These are phyloP conservation scores for Talaromyces liani DNA, from an alignment of 495 filamentous ascomycete genomes.

Conservation along the genomic window DNA sequence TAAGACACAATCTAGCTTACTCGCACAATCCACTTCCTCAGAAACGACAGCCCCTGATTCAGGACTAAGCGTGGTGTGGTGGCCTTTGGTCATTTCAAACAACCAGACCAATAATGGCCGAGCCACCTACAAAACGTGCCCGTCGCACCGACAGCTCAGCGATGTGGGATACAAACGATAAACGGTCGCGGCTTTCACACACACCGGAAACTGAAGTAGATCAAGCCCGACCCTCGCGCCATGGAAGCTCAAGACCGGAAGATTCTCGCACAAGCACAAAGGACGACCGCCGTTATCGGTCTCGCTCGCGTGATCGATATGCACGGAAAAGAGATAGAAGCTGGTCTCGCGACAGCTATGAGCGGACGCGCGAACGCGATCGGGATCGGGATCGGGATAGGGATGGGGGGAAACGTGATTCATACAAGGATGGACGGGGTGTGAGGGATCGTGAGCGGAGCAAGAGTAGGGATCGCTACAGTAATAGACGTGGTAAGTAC, in stretches of 20 bases:
- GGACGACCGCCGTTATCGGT: slow-evolving; percentile 34
- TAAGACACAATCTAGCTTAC: neutral
- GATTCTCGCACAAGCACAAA: slow-evolving; percentile 23
- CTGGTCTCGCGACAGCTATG: slow-evolving; percentile 31
- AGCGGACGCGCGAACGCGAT: slow-evolving; percentile 18
- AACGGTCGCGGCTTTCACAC: slow-evolving; percentile 13
- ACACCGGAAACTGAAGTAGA: slow-evolving; percentile 25
- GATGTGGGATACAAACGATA: slow-evolving; percentile 47
- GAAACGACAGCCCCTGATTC: neutral
- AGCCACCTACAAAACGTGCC: slow-evolving; percentile 48
- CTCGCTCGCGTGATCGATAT: slow-evolving; percentile 35
- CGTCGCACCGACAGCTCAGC: slow-evolving; percentile 44
- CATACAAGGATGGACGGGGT: slow-evolving; percentile 32
- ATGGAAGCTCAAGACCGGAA: slow-evolving; percentile 24
- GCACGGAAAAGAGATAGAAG: slow-evolving; percentile 33
- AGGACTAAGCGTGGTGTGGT: neutral
- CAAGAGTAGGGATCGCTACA: slow-evolving; percentile 37
- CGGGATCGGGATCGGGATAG: slow-evolving; percentile 19
- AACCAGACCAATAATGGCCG: slow-evolving; percentile 31
- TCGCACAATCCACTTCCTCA: neutral
- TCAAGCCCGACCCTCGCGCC: slow-evolving; percentile 21
- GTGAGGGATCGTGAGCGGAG: slow-evolving; percentile 37
- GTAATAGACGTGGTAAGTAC: slow-evolving; percentile 32
- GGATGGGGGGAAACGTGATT: slow-evolving; percentile 23
- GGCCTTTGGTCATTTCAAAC: neutral